phyloP scores from a whole-genome alignment of 2,329 filamentous ascomycete species.

The Venturiaceae sp. region DNA sequence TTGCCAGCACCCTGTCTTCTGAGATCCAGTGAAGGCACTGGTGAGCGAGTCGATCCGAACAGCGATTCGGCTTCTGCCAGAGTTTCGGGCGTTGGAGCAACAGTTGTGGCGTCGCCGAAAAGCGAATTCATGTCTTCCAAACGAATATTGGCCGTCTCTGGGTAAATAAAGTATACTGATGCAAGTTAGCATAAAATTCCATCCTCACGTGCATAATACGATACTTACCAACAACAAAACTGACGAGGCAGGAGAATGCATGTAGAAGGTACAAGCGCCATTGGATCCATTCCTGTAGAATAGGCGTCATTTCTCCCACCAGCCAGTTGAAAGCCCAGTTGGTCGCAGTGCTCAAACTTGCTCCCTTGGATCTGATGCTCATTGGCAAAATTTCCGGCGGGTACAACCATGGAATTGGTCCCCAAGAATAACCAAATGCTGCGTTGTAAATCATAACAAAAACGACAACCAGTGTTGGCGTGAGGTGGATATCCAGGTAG shows the following conservation, averaged over 20 bases:
- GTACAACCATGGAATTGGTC: constrained; percentile 95
- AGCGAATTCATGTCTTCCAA: constrained; percentile 94
- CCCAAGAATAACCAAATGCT: constrained; percentile 95
- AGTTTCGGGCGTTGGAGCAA: constrained; percentile 68
- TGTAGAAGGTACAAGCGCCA: constrained; percentile 94
- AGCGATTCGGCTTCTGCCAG: constrained; percentile 75
- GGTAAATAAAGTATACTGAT: constrained; percentile 92
- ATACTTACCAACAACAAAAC: constrained; percentile 86
- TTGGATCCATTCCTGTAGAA: constrained; percentile 82
- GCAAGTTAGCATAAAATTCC: constrained; percentile 13
- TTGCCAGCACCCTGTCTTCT: constrained; percentile 39
- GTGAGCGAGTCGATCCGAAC: constrained; percentile 62
- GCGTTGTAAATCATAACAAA: constrained; percentile 99
- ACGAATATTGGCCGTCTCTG: constrained; percentile 89
- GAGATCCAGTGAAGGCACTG: constrained; percentile 66
- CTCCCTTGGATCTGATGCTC: constrained; percentile 93
- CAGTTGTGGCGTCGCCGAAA: constrained; percentile 86
- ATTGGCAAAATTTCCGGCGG: constrained; percentile 97
- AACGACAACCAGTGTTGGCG: constrained; percentile 76
- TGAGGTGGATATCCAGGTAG: constrained; percentile 69
- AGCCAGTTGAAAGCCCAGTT: constrained; percentile 99
- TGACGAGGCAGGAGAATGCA: constrained; percentile 91
- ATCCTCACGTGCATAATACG: constrained; percentile 8
- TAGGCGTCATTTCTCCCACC: constrained; percentile 88
- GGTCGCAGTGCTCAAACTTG: constrained; percentile 87